These are phyloP conservation scores for Candida tibetensis DNA, from an alignment of 805 yeast genomes.

Conservation along the genomic window DNA sequence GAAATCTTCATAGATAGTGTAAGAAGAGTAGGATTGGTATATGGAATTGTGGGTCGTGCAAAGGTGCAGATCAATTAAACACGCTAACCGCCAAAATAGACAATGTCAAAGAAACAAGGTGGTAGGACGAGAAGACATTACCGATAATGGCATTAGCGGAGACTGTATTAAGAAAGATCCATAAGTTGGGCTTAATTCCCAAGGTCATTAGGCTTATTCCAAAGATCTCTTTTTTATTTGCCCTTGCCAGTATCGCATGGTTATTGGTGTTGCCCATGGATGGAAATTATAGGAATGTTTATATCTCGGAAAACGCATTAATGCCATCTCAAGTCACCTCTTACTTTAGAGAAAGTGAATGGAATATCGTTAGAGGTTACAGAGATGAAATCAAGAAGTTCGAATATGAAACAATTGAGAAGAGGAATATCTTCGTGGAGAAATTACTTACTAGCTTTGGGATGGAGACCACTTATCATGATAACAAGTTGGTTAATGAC, in stretches of 20 bases:
- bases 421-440: slow-evolving; percentile 47
- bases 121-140: no score
- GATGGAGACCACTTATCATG: slow-evolving; percentile 50
- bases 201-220: slow-evolving; percentile 34
- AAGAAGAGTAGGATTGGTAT: neutral
- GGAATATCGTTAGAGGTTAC: slow-evolving; percentile 88
- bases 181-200: slow-evolving; percentile 40
- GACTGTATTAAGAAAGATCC: slow-evolving; percentile 35
- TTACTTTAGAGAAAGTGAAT: slow-evolving; percentile 89
- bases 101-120: no score
- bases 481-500: slow-evolving; percentile 40
- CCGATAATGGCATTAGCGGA: slow-evolving; percentile 44
- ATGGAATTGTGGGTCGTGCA: neutral
- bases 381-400: slow-evolving; percentile 54
- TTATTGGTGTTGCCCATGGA: slow-evolving; percentile 68
- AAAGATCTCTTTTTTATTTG: slow-evolving; percentile 29
- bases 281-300: slow-evolving; percentile 80
- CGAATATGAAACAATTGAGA: slow-evolving; percentile 23
- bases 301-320: slow-evolving; percentile 92
- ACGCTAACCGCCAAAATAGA: neutral
- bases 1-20: neutral
- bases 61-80: neutral
- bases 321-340: slow-evolving; percentile 95
- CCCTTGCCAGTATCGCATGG: slow-evolving; percentile 37
- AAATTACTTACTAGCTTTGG: slow-evolving; percentile 73